Percentiles rank a stretch among this genome's conserved stretches.
Conservation (phyloP, 1,139 yeast species). For the Debaryomyces psychrophilus region DNA sequence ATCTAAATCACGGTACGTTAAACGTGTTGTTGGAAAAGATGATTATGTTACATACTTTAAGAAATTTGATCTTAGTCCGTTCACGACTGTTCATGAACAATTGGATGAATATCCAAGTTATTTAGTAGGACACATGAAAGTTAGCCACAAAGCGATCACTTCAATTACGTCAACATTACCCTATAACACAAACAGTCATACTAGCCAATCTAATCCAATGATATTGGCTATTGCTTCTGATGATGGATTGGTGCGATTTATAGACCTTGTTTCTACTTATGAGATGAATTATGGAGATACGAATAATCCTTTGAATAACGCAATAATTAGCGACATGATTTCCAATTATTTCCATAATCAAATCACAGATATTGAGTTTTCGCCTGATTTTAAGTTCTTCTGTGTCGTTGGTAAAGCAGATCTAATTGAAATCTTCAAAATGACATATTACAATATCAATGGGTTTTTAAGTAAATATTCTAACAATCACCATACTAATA, state of each 20-base stretch:
- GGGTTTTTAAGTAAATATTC: conserved; percentile 30
- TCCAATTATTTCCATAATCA: conserved; percentile 73
- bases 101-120: conserved; percentile 14
- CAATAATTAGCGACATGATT: conserved; percentile 57
- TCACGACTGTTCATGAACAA: conserved; percentile 14
- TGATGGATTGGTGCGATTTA: conserved; percentile 65
- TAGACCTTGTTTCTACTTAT: conserved; percentile 47
- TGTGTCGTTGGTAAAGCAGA: conserved; percentile 62
- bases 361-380: conserved; percentile 56
- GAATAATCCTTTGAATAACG: conserved; percentile 30
- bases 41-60: conserved; percentile 42
- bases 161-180: conserved; percentile 31
- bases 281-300: conserved; percentile 24
- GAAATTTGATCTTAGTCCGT: conserved; percentile 42
- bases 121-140: conserved; percentile 59
- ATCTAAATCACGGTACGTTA: conserved; percentile 23
- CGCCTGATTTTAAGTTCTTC: conserved; percentile 67
- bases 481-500: conserved; percentile 19
- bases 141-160: conserved; percentile 59
- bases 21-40: conserved; percentile 37
- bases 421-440: conserved; percentile 56
- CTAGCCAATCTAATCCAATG: conserved; percentile 44
- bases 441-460: conserved; percentile 44
- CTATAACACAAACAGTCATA: conserved; percentile 21
- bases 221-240: conserved; percentile 59